Percentiles rank a stretch among this genome's conserved stretches.
These are phyloP conservation scores for Penicillium pulvis DNA, from an alignment of 495 filamentous ascomycete species.

Conservation along the genomic window DNA sequence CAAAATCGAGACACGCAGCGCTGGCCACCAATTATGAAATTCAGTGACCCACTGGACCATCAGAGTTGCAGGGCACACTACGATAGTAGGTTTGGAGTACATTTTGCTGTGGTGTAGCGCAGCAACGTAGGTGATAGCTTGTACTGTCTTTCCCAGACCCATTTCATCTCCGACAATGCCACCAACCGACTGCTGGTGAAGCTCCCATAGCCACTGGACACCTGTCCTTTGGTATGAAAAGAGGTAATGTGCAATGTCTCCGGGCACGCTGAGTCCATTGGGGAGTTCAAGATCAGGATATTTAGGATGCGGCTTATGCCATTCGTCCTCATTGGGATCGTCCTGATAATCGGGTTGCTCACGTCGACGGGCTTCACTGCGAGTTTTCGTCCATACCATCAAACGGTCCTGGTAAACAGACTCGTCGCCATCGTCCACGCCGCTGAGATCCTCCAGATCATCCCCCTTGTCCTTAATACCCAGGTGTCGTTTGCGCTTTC, in stretches of 20 bases:
- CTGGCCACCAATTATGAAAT: constrained; percentile 97
- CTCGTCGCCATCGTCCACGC: constrained; percentile 92
- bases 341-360: constrained; percentile 31
- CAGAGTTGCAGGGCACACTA: constrained; percentile 91
- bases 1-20: constrained; percentile 88
- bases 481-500: constrained; percentile 38
- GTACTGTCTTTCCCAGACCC: constrained; percentile 96
- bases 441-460: constrained; percentile 66
- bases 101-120: constrained; percentile 87
- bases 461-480: constrained; percentile 35
- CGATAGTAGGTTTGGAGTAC: constrained; percentile 78
- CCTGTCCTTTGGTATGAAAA: constrained; percentile 97
- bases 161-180: constrained; percentile 98
- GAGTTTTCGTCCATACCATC: constrained; percentile 68
- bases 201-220: constrained; percentile 94
- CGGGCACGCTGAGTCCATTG: constrained; percentile 78
- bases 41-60: constrained; percentile 98
- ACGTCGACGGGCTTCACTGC: constrained; percentile 64
- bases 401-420: constrained; percentile 76
- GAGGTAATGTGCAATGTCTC: constrained; percentile 84
- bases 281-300: constrained; percentile 70
- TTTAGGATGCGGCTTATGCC: constrained; percentile 82
- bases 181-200: constrained; percentile 84
- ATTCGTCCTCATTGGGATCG: constrained; percentile 60
- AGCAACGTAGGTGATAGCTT: constrained; percentile 88